Base-by-base conservation (phyloP, 2,329 filamentous ascomycete species). In the Lachnellula subtilissima region DNA sequence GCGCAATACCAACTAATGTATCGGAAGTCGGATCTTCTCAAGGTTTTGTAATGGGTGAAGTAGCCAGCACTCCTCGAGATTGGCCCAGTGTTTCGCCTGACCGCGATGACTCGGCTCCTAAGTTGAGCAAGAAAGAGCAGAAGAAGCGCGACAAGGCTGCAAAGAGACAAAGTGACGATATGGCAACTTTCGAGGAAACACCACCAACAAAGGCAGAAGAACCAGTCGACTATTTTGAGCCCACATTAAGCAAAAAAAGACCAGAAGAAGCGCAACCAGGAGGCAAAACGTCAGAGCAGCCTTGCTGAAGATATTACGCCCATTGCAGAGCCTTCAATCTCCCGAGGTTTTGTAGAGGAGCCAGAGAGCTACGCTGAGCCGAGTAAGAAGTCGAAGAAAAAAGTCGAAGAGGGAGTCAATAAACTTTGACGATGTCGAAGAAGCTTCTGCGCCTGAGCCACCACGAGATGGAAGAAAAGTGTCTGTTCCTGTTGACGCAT, bases 21-120 rank as follows among this genome's bases (percentile, higher is more conserved):
- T 56, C 60, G 15, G 35, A 58, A 25, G 8, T 52, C 54, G 55
- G 61, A 11, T 61, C 56, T 51, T 45, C 55, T 37, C 66, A 73
- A 51, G 78, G 76, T 1, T 77, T 76, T 60, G 71, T 78, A n/a
- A 71, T 78, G 46, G 76, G 74, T 11, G 78, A 83, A 60, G 67
- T 76, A 11, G 61, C 63, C 2, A 74, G 76, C 12, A 77, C 74
- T 8, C 73, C 74, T 11, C 66, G 68, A 46, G 66, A 73, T 58
- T 69, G 74, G 64, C 64, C 65, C 53, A 65, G 69, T 56, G 43
- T 64, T 36, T 63, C 69, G n/a, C 52, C 66, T 58, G 70, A 73
- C 61, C 65, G 68, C 47, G 61, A 69, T 60, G 70, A 64, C 12
- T 51, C 57, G 14, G 48, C 61, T 19, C 58, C 62, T 17, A 70